Conservation (phyloP, 2,329 filamentous ascomycete species). For the Coniochaeta sp. region DNA sequence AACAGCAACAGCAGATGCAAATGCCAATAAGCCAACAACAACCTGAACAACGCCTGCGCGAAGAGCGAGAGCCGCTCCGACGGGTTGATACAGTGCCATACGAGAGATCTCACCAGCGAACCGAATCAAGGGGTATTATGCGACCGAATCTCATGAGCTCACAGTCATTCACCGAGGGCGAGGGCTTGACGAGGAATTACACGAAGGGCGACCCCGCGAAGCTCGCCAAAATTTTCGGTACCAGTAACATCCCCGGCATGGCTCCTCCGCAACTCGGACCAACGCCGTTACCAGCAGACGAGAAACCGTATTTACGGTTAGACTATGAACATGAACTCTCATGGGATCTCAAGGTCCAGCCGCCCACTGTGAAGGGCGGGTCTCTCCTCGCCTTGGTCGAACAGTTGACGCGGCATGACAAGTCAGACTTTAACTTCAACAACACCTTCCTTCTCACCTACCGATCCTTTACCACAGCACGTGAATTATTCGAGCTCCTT, state of each 20-base stretch:
- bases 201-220: slow-evolving; percentile 56
- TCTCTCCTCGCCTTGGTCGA: slow-evolving; percentile 85
- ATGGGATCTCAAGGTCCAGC: slow-evolving; percentile 75
- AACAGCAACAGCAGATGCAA: slow-evolving; percentile 3
- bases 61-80: slow-evolving; percentile 40
- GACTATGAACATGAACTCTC: slow-evolving; percentile 85
- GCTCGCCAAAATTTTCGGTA: slow-evolving; percentile 56
- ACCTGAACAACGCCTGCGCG: background rate
- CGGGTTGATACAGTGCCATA: slow-evolving; percentile 52
- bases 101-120: slow-evolving; percentile 45
- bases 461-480: slow-evolving; percentile 83
- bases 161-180: slow-evolving; percentile 60
- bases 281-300: slow-evolving; percentile 43
- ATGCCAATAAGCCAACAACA: slow-evolving; percentile 13
- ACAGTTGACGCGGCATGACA: slow-evolving; percentile 91
- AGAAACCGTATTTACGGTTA: slow-evolving; percentile 75
- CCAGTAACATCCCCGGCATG: background rate
- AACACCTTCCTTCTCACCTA: slow-evolving; percentile 97
- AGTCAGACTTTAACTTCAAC: slow-evolving; percentile 91
- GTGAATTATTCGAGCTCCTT: slow-evolving; percentile 86
- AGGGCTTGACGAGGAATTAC: slow-evolving; percentile 37
- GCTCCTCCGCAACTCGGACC: slow-evolving; percentile 36
- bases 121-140: slow-evolving; percentile 44
- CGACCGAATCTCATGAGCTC: slow-evolving; percentile 44
- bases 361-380: slow-evolving; percentile 76